Percentiles rank a stretch among this genome's conserved stretches.
phyloP scores from a whole-genome alignment of 73 alveolate genomes.

The Stentor coeruleus region DNA sequence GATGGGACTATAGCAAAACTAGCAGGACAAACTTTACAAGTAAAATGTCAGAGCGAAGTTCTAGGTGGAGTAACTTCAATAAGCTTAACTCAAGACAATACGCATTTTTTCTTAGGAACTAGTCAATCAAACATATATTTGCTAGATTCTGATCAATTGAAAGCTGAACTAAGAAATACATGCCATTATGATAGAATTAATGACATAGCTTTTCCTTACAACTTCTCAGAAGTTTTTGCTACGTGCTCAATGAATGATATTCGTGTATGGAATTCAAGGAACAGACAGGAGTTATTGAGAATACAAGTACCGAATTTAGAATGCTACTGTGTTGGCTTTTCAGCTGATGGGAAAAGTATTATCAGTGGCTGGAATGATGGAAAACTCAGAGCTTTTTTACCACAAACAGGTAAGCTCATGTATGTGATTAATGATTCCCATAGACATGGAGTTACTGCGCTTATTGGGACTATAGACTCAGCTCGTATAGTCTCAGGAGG shows the following conservation, averaged over 20 bases:
- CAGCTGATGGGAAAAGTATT: constrained; percentile 88
- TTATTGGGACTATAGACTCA: constrained; percentile 53
- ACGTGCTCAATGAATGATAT: constrained; percentile 92
- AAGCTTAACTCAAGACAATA: constrained; percentile 78
- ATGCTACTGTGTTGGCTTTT: constrained; percentile 69
- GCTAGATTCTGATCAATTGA: constrained; percentile 78
- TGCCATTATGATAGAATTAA: constrained; percentile 95
- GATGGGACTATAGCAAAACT: constrained; percentile 88
- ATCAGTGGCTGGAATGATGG: constrained; percentile 96
- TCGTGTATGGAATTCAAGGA: constrained; percentile 92
- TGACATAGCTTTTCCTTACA: constrained; percentile 80
- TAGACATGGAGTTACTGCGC: constrained; percentile 88
- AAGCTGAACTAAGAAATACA: constrained; percentile 91
- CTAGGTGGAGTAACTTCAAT: constrained; percentile 93
- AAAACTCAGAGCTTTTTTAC: constrained; percentile 93
- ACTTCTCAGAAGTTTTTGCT: constrained; percentile 88
- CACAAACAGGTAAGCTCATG: constrained; percentile 92
- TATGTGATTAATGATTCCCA: constrained; percentile 88
- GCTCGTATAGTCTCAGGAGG: constrained; percentile 87
- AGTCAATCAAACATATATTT: constrained; percentile 63
- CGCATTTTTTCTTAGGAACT: constrained; percentile 95
- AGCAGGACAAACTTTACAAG: constrained; percentile 61
- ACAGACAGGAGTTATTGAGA: constrained; percentile 83
- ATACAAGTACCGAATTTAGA: constrained; percentile 95
- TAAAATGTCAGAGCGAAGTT: constrained; percentile 61